These are phyloP conservation scores for Bipolaris zeicola DNA, from an alignment of 2,329 filamentous ascomycete species.

Conservation along the genomic window DNA sequence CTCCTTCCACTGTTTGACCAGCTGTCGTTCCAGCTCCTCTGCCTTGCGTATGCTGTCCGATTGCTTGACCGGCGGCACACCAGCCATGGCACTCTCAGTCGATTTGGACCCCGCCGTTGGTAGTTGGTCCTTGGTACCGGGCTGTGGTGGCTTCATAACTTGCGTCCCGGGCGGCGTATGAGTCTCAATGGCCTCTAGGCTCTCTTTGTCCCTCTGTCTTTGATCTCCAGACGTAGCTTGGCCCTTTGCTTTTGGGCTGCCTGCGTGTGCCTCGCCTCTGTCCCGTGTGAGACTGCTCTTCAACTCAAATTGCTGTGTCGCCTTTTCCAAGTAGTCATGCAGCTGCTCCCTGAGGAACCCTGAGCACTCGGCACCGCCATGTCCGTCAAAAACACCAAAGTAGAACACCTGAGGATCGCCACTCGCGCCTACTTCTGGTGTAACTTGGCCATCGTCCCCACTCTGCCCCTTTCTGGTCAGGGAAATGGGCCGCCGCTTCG, in stretches of 20 bases:
- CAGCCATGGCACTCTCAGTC: slow-evolving; percentile 27
- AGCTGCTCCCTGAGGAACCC: slow-evolving; percentile 83
- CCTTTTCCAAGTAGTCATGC: slow-evolving; percentile 86
- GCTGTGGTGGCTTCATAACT: slow-evolving; percentile 42
- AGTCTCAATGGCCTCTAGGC: slow-evolving; percentile 54
- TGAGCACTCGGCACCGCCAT: slow-evolving; percentile 88
- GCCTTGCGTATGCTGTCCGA: slow-evolving; percentile 63
- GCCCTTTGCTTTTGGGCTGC: slow-evolving; percentile 31
- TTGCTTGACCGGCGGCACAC: slow-evolving; percentile 41
- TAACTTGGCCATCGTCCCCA: slow-evolving; percentile 60
- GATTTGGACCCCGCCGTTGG: slow-evolving; percentile 35
- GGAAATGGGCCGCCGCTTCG: slow-evolving; percentile 75
- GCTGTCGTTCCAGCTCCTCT: slow-evolving; percentile 68
- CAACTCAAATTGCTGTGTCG: slow-evolving; percentile 76
- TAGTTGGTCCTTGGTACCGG: slow-evolving; percentile 27
- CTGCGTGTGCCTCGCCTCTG: slow-evolving; percentile 29
- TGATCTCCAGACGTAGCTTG: slow-evolving; percentile 25
- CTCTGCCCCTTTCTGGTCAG: slow-evolving; percentile 52
- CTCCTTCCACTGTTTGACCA: slow-evolving; percentile 79
- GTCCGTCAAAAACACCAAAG: slow-evolving; percentile 94
- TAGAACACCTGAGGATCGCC: slow-evolving; percentile 98
- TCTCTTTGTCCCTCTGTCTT: slow-evolving; percentile 46
- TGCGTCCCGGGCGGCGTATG: slow-evolving; percentile 54
- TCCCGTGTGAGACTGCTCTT: slow-evolving; percentile 68
- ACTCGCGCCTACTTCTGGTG: slow-evolving; percentile 73